Percentiles rank a stretch among this genome's conserved stretches.
These are phyloP conservation scores for Catharanthus roseus DNA, from an alignment of 257 asterid genomes.

Conservation along the genomic window DNA sequence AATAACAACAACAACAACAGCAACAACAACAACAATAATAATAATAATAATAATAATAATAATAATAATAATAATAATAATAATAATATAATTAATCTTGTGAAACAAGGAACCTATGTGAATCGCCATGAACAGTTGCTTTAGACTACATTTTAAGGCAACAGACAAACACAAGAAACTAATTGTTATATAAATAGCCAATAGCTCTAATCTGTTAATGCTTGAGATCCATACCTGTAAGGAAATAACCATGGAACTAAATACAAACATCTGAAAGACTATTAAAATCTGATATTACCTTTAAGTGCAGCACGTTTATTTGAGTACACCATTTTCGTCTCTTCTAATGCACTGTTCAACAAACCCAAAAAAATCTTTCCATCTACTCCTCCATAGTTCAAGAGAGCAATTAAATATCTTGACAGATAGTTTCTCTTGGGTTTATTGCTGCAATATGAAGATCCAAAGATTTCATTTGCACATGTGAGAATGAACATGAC, in stretches of 20 bases:
- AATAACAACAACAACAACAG: no score
- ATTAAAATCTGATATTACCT: slow-evolving; percentile 34
- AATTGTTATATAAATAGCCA: not conserved
- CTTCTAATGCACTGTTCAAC: slow-evolving; percentile 45
- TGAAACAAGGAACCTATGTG: not conserved
- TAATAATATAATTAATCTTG: no score
- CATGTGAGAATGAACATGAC: not conserved
- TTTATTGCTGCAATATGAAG: slow-evolving; percentile 45
- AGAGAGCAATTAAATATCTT: slow-evolving; percentile 59
- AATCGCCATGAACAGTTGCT: not conserved
- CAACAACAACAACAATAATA: no score
- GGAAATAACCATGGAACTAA: not conserved
- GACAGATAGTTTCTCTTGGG: slow-evolving; percentile 56
- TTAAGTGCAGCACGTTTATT: slow-evolving; percentile 51
- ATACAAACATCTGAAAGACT: not conserved
- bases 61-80: no score
- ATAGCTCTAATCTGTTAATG: not conserved
- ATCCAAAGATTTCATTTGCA: slow-evolving; percentile 7
- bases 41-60: no score
- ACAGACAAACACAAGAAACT: not conserved
- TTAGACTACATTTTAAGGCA: not conserved
- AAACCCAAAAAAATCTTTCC: slow-evolving; percentile 46
- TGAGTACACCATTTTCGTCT: slow-evolving; percentile 41
- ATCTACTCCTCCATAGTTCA: slow-evolving; percentile 75
- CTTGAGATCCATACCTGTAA: not conserved